Evolutionary conservation across 225 moss, liverwort and hornwort species (phyloP).

Genomic region (Asterella californica): DNA sequence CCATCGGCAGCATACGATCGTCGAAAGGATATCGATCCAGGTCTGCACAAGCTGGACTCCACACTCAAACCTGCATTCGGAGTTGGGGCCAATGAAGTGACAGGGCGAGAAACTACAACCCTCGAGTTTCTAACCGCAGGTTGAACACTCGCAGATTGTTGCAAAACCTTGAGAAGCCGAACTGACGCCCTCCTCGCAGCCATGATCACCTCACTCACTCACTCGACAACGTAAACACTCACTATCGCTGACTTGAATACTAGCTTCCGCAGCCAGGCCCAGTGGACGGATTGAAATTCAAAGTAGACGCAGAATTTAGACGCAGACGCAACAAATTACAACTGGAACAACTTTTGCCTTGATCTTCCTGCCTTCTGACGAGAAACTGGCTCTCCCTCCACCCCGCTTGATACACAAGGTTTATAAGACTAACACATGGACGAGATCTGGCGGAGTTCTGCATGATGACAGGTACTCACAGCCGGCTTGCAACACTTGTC

Average conservation of each 20-base stretch:
- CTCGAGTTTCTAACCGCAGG: background rate
- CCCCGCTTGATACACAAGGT: background rate
- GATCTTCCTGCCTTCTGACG: background rate
- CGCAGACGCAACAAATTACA: background rate
- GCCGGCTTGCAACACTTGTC: background rate
- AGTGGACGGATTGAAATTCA: too few relatives aligned
- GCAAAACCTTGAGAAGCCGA: slow-evolving; percentile 20
- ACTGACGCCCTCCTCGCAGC: slow-evolving; percentile 31
- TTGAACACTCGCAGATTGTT: background rate
- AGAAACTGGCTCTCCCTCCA: background rate
- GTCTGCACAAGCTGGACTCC: slow-evolving; percentile 6
- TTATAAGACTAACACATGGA: background rate
- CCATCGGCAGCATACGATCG: slow-evolving; percentile 27
- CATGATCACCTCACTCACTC: slow-evolving; percentile 10
- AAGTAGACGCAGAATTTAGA: too few relatives aligned
- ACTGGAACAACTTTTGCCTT: background rate
- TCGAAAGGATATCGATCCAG: slow-evolving; percentile 15
- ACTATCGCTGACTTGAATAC: background rate
- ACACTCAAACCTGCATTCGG: background rate
- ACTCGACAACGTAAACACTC: too few relatives aligned
- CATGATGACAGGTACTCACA: background rate
- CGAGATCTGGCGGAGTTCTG: background rate
- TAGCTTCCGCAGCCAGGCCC: background rate
- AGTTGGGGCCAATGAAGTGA: background rate
- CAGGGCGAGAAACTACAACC: background rate